phyloP scores from a whole-genome alignment of 2,329 filamentous ascomycete species.

The Pseudofabraea citricarpa region DNA sequence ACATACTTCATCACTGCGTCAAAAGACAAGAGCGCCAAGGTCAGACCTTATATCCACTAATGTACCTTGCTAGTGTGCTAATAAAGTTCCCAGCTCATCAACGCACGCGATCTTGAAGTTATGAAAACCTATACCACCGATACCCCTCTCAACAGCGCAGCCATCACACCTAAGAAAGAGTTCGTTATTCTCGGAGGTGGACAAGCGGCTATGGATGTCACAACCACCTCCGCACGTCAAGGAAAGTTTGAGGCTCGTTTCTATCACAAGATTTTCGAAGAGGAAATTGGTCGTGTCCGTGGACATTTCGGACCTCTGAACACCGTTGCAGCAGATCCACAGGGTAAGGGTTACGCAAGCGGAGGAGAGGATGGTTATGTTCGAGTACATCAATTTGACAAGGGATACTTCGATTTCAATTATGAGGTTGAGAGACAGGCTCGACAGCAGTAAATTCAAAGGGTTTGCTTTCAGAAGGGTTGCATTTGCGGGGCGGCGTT shows the following conservation, averaged over 20 bases:
- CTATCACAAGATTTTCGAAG: conserved; percentile 99
- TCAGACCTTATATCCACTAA: conserved; percentile 30
- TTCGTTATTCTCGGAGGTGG: conserved; percentile 97
- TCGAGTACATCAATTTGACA: conserved; percentile 97
- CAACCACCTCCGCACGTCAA: conserved; percentile 86
- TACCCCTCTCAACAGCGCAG: conserved; percentile 92
- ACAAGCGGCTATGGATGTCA: conserved; percentile 98
- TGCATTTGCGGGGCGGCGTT: conserved; percentile 26
- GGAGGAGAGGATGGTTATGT: conserved; percentile 99
- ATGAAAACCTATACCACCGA: conserved; percentile 91
- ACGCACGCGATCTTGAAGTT: conserved; percentile 79
- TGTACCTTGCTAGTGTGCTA: conserved; percentile 2
- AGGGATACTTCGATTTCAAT: conserved; percentile 96
- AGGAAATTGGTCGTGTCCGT: conserved; percentile 94
- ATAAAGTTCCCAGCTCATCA: conserved; percentile 57
- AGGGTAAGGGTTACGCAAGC: conserved; percentile 87
- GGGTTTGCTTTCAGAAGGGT: conserved; percentile 9
- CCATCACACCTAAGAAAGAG: conserved; percentile 92
- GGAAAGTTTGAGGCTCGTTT: conserved; percentile 99
- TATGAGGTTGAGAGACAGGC: conserved; percentile 95
- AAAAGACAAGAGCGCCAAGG: conserved; percentile 96
- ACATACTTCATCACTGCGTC: conserved; percentile 98
- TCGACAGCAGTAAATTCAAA: conserved; percentile 21
- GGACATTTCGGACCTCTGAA: conserved; percentile 88
- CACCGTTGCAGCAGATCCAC: conserved; percentile 90